phyloP scores from a whole-genome alignment of 2,329 filamentous ascomycete species.

The Zymoseptoria passerinii region DNA sequence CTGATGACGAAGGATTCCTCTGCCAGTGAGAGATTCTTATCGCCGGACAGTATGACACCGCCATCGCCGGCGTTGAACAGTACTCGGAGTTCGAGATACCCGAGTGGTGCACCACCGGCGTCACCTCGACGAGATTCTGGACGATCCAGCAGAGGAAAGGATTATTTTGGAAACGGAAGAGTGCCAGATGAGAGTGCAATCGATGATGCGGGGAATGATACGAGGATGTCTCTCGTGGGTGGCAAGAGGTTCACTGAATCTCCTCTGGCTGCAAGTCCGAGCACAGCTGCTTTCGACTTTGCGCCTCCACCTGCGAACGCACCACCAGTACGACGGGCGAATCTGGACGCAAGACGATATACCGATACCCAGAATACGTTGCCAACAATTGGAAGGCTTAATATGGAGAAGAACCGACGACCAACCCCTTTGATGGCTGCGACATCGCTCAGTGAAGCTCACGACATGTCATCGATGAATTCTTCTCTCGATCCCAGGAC shows the following conservation, averaged over 20 bases:
- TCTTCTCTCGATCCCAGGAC: slow-evolving; percentile 10
- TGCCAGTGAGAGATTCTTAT: slow-evolving; percentile 37
- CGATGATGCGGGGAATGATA: slow-evolving; percentile 19
- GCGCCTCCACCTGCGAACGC: slow-evolving; percentile 10
- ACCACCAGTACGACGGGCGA: slow-evolving; percentile 15
- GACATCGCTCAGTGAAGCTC: slow-evolving; percentile 17
- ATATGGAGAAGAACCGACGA: slow-evolving; percentile 19
- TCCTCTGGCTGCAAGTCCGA: slow-evolving; percentile 7
- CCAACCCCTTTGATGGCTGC: slow-evolving; percentile 22
- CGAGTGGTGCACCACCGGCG: slow-evolving; percentile 10
- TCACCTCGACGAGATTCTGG: slow-evolving; percentile 21
- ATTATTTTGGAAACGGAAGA: slow-evolving; percentile 19
- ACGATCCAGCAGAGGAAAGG: slow-evolving; percentile 17
- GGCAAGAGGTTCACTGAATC: slow-evolving; percentile 11
- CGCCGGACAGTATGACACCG: slow-evolving; percentile 42
- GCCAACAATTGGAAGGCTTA: slow-evolving; percentile 16
- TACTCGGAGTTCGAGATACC: slow-evolving; percentile 2
- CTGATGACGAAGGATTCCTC: slow-evolving; percentile 27
- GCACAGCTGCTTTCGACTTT: slow-evolving; percentile 20
- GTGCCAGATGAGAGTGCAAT: slow-evolving; percentile 19
- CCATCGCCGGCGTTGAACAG: slow-evolving; percentile 16
- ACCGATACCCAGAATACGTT: slow-evolving; percentile 21
- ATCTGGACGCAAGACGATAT: slow-evolving; percentile 23
- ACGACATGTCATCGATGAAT: slow-evolving; percentile 8
- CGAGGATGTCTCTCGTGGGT: slow-evolving; percentile 1